Percentiles rank a stretch among this genome's conserved stretches.
phyloP scores from a whole-genome alignment of 345 rosid species.

The Toxicodendron radicans region DNA sequence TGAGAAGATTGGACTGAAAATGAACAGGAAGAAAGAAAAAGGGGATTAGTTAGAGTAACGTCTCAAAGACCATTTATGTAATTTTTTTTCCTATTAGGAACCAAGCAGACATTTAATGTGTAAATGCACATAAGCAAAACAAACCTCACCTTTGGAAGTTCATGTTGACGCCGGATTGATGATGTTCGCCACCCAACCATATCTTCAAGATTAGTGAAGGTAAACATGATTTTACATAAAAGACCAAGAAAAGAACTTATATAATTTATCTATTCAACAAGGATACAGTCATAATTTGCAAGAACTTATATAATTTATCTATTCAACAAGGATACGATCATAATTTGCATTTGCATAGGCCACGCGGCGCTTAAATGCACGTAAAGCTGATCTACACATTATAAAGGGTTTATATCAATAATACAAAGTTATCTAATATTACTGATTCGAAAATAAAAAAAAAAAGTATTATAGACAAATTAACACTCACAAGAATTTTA shows the following conservation, averaged over 20 bases:
- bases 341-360: conserved; percentile 88
- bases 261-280: neutral
- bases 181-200: conserved; percentile 97
- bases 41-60: neutral
- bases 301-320: neutral
- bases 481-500: conserved; percentile 71
- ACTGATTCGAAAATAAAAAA: neutral
- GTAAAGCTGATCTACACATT: conserved; percentile 73
- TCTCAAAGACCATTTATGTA: neutral
- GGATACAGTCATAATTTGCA: too few species aligned
- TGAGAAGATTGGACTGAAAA: conserved; percentile 69
- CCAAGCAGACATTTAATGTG: neutral
- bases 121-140: neutral
- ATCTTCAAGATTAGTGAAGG: conserved; percentile 57
- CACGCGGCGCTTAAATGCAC: conserved; percentile 83
- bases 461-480: neutral
- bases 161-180: conserved; percentile 78
- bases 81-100: too few species aligned
- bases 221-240: conserved; percentile 20
- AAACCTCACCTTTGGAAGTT: conserved; percentile 71
- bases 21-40: conserved; percentile 16
- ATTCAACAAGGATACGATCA: conserved; percentile 69
- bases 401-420: conserved; percentile 24
- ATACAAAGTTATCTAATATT: conserved; percentile 1
- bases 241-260: conserved; percentile 1